phyloP scores from a whole-genome alignment of 1,284 basidiomycete species.

The Salmacisia buchloeana region DNA sequence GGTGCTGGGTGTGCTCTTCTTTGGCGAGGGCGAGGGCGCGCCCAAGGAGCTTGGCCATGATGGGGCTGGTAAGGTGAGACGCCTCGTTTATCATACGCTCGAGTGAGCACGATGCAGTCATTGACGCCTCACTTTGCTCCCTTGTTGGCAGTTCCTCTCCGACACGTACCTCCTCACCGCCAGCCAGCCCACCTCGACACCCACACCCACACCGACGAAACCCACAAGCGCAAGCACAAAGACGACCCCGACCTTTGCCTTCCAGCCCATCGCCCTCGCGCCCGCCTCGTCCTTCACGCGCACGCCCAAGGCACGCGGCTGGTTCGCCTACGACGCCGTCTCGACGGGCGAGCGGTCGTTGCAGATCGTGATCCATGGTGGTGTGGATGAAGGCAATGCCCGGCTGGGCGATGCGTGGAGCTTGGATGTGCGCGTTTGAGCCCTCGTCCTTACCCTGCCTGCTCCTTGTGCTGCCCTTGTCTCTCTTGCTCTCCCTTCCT shows the following conservation, averaged over 20 bases:
- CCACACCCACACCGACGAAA: too few relatives aligned
- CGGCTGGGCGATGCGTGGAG: conserved; percentile 48
- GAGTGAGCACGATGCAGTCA: too few relatives aligned
- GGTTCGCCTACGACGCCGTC: conserved; percentile 42
- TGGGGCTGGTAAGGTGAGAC: conserved; percentile 42
- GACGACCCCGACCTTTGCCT: neutral
- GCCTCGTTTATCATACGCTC: neutral
- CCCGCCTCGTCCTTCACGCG: conserved; percentile 4
- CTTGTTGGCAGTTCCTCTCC: conserved; percentile 13
- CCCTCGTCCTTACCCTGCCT: too few relatives aligned
- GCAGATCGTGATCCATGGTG: conserved; percentile 45
- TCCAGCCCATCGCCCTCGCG: neutral
- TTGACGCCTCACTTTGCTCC: neutral
- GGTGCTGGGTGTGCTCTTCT: conserved; percentile 42
- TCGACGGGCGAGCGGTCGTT: neutral
- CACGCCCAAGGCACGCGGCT: conserved; percentile 35
- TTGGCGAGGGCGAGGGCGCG: conserved; percentile 49
- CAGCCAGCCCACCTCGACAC: neutral
- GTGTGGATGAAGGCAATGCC: conserved; percentile 46
- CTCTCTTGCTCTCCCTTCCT: neutral
- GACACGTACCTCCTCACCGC: conserved; percentile 14
- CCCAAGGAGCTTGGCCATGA: conserved; percentile 48
- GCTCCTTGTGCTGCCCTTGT: neutral
- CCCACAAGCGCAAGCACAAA: too few relatives aligned
- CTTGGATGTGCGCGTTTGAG: conserved; percentile 18